Percentiles rank a stretch among this genome's conserved stretches.
Conservation (phyloP, 176 grass and related monocot species). For the Triticum timopheevii region DNA sequence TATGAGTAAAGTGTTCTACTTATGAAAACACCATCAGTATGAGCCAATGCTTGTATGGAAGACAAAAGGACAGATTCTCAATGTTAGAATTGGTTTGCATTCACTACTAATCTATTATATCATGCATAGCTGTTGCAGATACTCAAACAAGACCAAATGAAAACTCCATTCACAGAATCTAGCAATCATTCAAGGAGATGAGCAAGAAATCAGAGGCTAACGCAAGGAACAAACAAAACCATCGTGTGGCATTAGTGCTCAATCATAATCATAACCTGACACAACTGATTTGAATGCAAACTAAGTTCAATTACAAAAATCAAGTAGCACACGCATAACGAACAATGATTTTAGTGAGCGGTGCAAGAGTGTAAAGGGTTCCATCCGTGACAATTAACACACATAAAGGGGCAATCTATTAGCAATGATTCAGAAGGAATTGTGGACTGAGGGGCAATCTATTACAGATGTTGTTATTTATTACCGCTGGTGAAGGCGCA, state of each 20-base stretch:
- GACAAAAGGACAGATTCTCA: not conserved
- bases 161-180: not conserved
- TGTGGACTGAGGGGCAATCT: too few species aligned
- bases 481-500: conserved; percentile 84
- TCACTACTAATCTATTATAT: not conserved
- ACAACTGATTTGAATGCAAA: not conserved
- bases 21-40: not conserved
- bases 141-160: not conserved
- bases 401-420: not conserved
- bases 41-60: not conserved
- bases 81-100: not conserved
- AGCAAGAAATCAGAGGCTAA: not conserved
- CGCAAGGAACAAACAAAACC: not conserved
- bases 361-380: not conserved
- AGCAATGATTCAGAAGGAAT: not conserved
- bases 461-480: too few species aligned
- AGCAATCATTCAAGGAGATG: not conserved
- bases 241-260: not conserved
- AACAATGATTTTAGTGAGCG: not conserved
- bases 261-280: not conserved
- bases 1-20: not conserved
- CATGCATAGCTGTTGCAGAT: not conserved
- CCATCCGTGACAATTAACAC: not conserved
- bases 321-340: not conserved
- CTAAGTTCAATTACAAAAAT: not conserved